A percentile compares a stretch with the other conserved stretches of the same genome.
Conservation (phyloP, 2,329 filamentous ascomycete species). For the Fusarium domesticum region DNA sequence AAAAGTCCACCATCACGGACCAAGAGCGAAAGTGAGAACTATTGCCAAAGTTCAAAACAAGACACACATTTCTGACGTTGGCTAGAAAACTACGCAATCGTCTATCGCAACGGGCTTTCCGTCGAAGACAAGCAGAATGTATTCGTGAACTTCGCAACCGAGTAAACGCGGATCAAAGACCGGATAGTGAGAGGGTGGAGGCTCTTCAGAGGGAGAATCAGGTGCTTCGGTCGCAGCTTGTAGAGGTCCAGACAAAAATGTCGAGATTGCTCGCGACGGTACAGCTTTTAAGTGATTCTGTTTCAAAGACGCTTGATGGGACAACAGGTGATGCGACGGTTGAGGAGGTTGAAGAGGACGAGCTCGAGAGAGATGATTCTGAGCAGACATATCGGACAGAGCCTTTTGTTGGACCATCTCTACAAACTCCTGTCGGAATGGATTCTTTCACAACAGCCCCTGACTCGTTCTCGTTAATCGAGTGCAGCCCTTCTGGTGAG, state of each 20-base stretch:
- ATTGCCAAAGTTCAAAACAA: not conserved
- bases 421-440: too few species aligned
- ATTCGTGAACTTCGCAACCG: constrained; percentile 26
- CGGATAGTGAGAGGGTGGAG: constrained; percentile 24
- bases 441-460: too few species aligned
- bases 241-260: constrained; percentile 30
- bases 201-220: constrained; percentile 28
- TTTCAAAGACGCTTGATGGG: constrained; percentile 25
- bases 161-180: constrained; percentile 21
- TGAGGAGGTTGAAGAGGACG: not conserved
- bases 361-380: not conserved
- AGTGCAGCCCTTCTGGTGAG: too few species aligned
- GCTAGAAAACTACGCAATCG: constrained; percentile 33
- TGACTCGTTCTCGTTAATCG: too few species aligned
- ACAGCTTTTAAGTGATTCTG: constrained; percentile 25
- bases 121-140: constrained; percentile 30
- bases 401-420: not conserved
- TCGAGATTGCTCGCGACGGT: constrained; percentile 24
- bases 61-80: not conserved
- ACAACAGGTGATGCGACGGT: not conserved
- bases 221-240: constrained; percentile 26
- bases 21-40: constrained; percentile 12
- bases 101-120: constrained; percentile 33
- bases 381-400: not conserved
- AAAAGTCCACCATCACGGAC: constrained; percentile 3